Evolutionary conservation across 495 filamentous ascomycete species (phyloP), one percentile per base, ranked within the genome.

Genomic region (Penicillium silybi): DNA sequence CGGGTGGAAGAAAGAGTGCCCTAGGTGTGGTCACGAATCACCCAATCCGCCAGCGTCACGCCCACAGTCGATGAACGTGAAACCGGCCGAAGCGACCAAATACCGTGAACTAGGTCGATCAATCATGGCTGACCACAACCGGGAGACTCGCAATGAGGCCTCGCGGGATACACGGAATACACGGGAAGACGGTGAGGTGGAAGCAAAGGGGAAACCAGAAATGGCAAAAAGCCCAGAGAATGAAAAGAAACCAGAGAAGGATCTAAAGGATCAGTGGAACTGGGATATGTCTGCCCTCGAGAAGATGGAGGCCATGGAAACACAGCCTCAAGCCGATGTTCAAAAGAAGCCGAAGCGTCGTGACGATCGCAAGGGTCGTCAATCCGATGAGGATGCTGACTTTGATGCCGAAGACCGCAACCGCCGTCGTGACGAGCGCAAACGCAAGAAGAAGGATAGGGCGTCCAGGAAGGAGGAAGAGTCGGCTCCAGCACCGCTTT

Each of bases 401-500:
- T 67, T 64, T 38, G 67, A 76, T 50, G 42, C 67, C 16, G 67
- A 71, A 10, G 63, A 68, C 0, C 59, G 58, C 17, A 54, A 63
- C 17, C 65, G 56, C 22, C 64, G 58, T 23, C 66, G 66, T 16
- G 54, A 67, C 26, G 71, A 76, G 37, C 72, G 74, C 16, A 76
- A 75, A 53, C 71, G 70, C 29, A 50, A 61, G 49, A 76, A 79
- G 59, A 80, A 76, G 52, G 68, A 68, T 22, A 77, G 70, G 63
- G 65, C 62, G n/a, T 58, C 44, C 41, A 63, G 68, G 41, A 71
- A 72, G 48, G 62, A 62, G 20, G 50, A 55, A 7, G 60, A 56
- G 16, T 54, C 68, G 18, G 67, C 77, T 5, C 72, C 82, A 4
- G 82, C 75, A 20, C 86, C 83, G 2, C 83, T 98, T 10, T 79